These are phyloP conservation scores for Inga oerstediana DNA, from an alignment of 306 rosid genomes.

Conservation along the genomic window DNA sequence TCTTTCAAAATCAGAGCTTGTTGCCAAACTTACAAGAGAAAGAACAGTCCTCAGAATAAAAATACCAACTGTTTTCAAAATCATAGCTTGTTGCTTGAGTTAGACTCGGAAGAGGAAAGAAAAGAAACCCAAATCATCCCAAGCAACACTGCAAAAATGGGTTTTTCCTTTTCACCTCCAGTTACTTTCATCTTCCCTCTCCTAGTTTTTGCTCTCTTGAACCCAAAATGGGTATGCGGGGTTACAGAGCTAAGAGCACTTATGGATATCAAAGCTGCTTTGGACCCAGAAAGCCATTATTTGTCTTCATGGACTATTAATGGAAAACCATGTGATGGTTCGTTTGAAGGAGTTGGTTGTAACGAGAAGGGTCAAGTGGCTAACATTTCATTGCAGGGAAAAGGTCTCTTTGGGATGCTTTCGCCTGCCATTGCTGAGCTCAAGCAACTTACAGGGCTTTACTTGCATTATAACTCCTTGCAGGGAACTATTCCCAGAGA, in stretches of 20 bases:
- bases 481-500: conserved; percentile 68
- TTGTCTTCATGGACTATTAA: conserved; percentile 63
- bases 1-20: conserved; percentile 29
- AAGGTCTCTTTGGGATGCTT: conserved; percentile 67
- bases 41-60: not conserved
- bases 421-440: conserved; percentile 69
- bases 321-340: conserved; percentile 61
- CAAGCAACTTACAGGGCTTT: conserved; percentile 73
- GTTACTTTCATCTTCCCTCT: conserved; percentile 35
- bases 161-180: conserved; percentile 29
- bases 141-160: conserved; percentile 41
- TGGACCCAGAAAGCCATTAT: conserved; percentile 61
- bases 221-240: conserved; percentile 46
- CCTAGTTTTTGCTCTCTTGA: conserved; percentile 35
- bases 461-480: conserved; percentile 75
- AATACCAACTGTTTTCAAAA: conserved; percentile 1
- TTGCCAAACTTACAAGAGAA: not conserved
- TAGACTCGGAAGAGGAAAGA: not conserved
- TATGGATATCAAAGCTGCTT: conserved; percentile 55
- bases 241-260: conserved; percentile 63
- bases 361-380: conserved; percentile 64
- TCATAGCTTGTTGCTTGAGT: conserved; percentile 17
- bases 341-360: conserved; percentile 75
- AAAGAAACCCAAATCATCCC: not conserved
- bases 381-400: conserved; percentile 74